Percentiles rank a stretch among this genome's conserved stretches.
phyloP scores from a whole-genome alignment of 129 eudicot species.

The Lactuca saligna region DNA sequence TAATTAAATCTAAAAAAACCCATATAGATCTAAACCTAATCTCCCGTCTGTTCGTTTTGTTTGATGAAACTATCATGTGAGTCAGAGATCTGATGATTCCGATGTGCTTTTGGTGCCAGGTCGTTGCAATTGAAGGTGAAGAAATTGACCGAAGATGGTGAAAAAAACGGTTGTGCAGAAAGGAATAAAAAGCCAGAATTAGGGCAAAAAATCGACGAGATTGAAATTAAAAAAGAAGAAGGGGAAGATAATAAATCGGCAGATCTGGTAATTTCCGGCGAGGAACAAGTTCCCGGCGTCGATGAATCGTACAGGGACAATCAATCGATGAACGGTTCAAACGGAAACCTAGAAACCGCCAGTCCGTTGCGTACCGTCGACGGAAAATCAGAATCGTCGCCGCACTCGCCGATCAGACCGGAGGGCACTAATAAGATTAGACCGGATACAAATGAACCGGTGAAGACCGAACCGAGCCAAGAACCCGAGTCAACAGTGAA shows the following conservation, averaged over 20 bases:
- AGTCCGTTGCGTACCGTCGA: conserved; percentile 33
- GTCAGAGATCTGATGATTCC: conserved; percentile 22
- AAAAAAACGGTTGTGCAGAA: conserved; percentile 22
- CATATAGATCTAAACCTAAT: conserved; percentile 15
- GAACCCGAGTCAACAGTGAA: conserved; percentile 40
- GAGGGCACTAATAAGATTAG: conserved; percentile 56
- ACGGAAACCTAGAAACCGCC: conserved; percentile 44
- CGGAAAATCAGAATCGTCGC: conserved; percentile 29
- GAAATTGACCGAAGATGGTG: conserved; percentile 66
- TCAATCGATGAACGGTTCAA: conserved; percentile 70
- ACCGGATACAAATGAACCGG: conserved; percentile 37
- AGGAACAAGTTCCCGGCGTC: conserved; percentile 1
- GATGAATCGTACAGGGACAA: conserved; percentile 44
- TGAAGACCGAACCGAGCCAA: conserved; percentile 37
- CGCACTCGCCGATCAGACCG: conserved; percentile 37
- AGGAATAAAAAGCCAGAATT: conserved; percentile 36
- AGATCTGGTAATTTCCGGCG: conserved; percentile 34
- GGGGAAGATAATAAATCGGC: conserved; percentile 26
- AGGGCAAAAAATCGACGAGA: conserved; percentile 27
- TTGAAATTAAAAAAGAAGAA: conserved; percentile 29
- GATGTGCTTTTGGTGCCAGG: conserved; percentile 37
- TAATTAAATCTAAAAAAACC: conserved; percentile 6
- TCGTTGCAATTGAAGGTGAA: conserved; percentile 80
- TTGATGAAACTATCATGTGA: background rate
- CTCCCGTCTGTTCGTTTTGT: conserved; percentile 2